A percentile compares a stretch with the other conserved stretches of the same genome.
Evolutionary conservation across 441 rosid genomes (phyloP).

Genomic region (Bocquillonia castaneifolia): DNA sequence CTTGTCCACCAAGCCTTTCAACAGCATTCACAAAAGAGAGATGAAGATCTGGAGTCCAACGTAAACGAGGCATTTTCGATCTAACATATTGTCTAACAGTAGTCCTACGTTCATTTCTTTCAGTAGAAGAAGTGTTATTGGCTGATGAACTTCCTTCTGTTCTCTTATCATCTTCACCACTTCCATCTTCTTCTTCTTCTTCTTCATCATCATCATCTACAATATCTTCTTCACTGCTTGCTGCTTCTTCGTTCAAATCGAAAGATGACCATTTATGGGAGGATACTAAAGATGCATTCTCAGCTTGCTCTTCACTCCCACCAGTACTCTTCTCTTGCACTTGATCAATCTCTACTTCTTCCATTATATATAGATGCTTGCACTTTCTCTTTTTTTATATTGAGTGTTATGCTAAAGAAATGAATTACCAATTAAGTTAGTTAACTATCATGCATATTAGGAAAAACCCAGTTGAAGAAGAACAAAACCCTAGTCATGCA

Average conservation of each 20-base stretch:
- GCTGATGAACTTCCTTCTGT: conserved; percentile 29
- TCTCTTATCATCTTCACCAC: conserved; percentile 21
- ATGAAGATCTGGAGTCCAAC: conserved; percentile 96
- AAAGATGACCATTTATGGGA: conserved; percentile 36
- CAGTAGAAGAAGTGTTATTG: conserved; percentile 5
- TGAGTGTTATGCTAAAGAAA: background rate
- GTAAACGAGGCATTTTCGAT: conserved; percentile 70
- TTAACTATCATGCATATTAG: too few species aligned
- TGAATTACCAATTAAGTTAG: background rate
- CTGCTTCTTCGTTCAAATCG: conserved; percentile 47
- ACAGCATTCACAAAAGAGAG: conserved; percentile 77
- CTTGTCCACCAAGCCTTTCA: conserved; percentile 73
- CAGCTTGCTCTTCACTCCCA: conserved; percentile 27
- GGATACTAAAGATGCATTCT: conserved; percentile 20
- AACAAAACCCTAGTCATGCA: too few species aligned
- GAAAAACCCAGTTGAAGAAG: background rate
- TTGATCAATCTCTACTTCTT: conserved; percentile 19
- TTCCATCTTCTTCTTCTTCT: conserved; percentile 9
- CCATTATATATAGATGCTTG: conserved; percentile 14
- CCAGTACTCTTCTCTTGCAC: conserved; percentile 22
- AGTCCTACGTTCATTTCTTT: conserved; percentile 20
- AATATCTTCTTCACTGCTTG: conserved; percentile 21
- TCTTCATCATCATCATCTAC: conserved; percentile 14
- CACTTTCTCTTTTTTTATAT: background rate
- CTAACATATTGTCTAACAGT: conserved; percentile 68